Conservation (phyloP, 352 stramenopile genomes). For the Globisporangium takayamanum region DNA sequence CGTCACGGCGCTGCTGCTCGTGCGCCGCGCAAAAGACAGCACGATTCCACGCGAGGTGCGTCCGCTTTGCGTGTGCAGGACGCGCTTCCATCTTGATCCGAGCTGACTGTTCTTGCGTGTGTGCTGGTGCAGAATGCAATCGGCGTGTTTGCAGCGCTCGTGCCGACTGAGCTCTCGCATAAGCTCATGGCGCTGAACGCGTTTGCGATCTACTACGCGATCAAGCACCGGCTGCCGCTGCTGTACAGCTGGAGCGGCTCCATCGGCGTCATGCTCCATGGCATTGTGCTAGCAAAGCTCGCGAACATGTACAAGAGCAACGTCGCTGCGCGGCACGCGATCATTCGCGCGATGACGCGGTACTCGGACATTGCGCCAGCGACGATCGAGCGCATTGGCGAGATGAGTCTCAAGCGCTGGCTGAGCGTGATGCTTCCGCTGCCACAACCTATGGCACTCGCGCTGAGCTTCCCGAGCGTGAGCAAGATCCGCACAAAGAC, state of each 20-base stretch:
- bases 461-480: conserved; percentile 45
- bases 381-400: conserved; percentile 31
- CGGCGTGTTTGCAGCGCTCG: conserved; percentile 1
- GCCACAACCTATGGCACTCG: conserved; percentile 43
- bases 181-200: conserved; percentile 12
- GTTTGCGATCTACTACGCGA: conserved; percentile 33
- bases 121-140: conserved; percentile 1
- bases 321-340: conserved; percentile 30
- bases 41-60: conserved; percentile 15
- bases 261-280: conserved; percentile 37
- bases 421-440: conserved; percentile 50
- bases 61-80: neutral
- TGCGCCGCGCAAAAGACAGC: conserved; percentile 15
- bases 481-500: conserved; percentile 43
- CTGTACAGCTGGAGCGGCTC: conserved; percentile 44
- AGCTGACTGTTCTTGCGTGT: neutral
- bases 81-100: neutral
- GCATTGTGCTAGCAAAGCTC: conserved; percentile 40
- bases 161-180: conserved; percentile 4
- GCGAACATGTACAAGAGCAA: conserved; percentile 38
- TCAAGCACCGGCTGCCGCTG: conserved; percentile 32
- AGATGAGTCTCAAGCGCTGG: conserved; percentile 45
- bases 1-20: conserved; percentile 10
- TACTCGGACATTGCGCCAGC: conserved; percentile 24
- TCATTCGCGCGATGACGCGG: conserved; percentile 32